Percentiles rank a stretch among this genome's conserved stretches.
phyloP scores from a whole-genome alignment of 140 eudicot species.

The Flaveria floridana region DNA sequence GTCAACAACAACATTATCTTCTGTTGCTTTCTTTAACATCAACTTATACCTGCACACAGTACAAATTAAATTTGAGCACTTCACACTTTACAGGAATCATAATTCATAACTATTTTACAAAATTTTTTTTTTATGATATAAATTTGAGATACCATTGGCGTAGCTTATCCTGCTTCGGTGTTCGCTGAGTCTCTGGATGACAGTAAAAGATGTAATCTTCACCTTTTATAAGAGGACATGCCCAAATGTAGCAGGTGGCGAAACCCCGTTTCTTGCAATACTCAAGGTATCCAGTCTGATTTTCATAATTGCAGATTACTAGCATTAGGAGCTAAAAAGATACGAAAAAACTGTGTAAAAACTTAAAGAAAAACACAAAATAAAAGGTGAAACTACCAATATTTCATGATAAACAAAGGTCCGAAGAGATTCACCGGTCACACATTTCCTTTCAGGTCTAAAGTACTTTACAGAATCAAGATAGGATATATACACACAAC shows the following conservation, averaged over 20 bases:
- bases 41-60: conserved; percentile 60
- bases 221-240: conserved; percentile 87
- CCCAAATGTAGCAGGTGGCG: conserved; percentile 87
- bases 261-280: conserved; percentile 87
- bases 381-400: conserved; percentile 47
- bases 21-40: conserved; percentile 64
- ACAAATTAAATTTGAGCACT: neutral
- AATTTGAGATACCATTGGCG: conserved; percentile 56
- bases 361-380: too few species aligned
- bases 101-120: neutral
- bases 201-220: conserved; percentile 82
- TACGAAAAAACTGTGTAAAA: neutral
- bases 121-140: neutral
- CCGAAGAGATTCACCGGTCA: conserved; percentile 77
- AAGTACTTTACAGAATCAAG: conserved; percentile 88
- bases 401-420: conserved; percentile 88
- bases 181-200: conserved; percentile 84
- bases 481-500: conserved; percentile 80
- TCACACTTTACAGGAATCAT: neutral
- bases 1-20: conserved; percentile 59
- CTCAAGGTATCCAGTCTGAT: conserved; percentile 86
- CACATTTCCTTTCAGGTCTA: conserved; percentile 60
- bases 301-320: conserved; percentile 21
- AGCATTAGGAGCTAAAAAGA: conserved; percentile 9
- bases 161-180: conserved; percentile 72